Base-by-base conservation (phyloP, 768 basidiomycete species). In the Chalciporus sphaerocephalus region DNA sequence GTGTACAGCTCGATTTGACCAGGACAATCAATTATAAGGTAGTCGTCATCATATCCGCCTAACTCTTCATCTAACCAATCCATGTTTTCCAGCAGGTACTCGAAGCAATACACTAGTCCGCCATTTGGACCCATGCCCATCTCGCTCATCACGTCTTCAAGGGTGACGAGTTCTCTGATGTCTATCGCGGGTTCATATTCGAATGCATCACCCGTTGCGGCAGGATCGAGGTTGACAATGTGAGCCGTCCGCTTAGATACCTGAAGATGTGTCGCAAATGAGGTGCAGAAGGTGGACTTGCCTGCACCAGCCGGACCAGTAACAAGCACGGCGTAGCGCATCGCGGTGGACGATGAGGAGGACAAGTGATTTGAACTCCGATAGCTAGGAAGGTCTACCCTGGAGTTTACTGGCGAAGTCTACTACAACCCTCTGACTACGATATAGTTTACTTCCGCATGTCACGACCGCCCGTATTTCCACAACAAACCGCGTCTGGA, bases 1-100 rank as follows among this genome's bases (percentile, higher is more conserved):
- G 96, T 98, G 64, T 98, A 98, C 15, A 99, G 77, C 67, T 99
- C 96, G 58, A 99, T 99, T 69, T 99, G 96, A 27, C 89, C 90
- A 54, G 92, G 92, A 56, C 92, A 94, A 69, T 94, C 92, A 49
- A 93, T 80, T 48, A 94, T 80, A 36, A 93, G 78, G 69, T 98
- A 99, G 68, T 99, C 96, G 58, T 97, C 87, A 22, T 96, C 94
- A 64, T 80, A 99, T 10, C 87, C 86, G 4, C 94, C 94, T 2
- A 99, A 76, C 58, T 95, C 90, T 61, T 98, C 95, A 56, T 96
- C 90, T 23, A 98, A 74, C 96, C 96, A 99, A 66, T 98, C 96
- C 71, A 99, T 87, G 60, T 99, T 96, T 62, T 98, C 81, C 54
- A 96, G 69, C 43, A 99, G 76, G 74, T 98, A 98, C 96, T 99